phyloP scores from a whole-genome alignment of 202 grass and related monocot genomes.

The Musa balbisiana region DNA sequence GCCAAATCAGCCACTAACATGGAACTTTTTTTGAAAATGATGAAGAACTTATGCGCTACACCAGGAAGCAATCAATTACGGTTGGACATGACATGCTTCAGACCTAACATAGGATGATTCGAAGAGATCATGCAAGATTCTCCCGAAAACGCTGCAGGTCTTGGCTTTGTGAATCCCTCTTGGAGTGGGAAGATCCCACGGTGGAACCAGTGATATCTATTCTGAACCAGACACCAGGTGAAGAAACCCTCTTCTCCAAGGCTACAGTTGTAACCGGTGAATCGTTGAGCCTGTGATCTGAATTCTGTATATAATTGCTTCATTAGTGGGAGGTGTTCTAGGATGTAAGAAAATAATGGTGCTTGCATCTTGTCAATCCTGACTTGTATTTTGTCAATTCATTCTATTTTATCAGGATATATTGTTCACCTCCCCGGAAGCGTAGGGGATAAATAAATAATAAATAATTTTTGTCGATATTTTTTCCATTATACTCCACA shows the following conservation, averaged over 20 bases:
- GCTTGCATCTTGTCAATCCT: not conserved
- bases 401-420: not conserved
- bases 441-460: too few relatives aligned
- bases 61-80: not conserved
- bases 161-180: not conserved
- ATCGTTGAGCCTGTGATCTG: not conserved
- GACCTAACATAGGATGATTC: not conserved
- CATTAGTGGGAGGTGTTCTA: not conserved
- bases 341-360: constrained; percentile 1
- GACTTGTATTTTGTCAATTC: not conserved
- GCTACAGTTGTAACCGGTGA: not conserved
- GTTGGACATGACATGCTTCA: not conserved
- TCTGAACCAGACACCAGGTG: not conserved
- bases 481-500: too few relatives aligned
- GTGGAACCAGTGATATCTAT: not conserved
- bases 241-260: not conserved
- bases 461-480: too few relatives aligned
- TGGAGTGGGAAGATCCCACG: not conserved
- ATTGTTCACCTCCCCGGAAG: too few relatives aligned
- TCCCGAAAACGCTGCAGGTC: not conserved
- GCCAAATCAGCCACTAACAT: not conserved
- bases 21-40: not conserved
- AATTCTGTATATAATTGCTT: not conserved
- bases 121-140: not conserved
- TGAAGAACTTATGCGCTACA: not conserved